phyloP scores from a whole-genome alignment of 768 basidiomycete species.

The Myochromella boudieri region DNA sequence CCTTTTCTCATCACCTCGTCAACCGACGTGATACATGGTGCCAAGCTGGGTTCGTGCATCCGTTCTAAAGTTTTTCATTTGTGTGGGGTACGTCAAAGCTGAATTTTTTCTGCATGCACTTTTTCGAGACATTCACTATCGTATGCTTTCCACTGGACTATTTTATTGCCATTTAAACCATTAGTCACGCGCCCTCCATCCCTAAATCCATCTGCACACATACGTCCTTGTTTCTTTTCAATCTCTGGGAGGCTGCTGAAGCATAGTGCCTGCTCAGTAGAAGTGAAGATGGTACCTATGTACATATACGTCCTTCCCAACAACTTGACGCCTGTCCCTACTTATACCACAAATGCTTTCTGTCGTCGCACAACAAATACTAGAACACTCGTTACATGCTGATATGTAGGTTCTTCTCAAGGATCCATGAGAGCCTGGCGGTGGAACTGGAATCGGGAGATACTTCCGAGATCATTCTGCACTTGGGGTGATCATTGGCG shows the following conservation, averaged over 20 bases:
- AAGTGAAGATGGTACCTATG: too few relatives aligned
- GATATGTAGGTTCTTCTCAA: not conserved
- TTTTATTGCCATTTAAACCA: slow-evolving; percentile 28
- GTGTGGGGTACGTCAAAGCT: slow-evolving; percentile 9
- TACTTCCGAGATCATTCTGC: too few relatives aligned
- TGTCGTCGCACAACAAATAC: slow-evolving; percentile 18
- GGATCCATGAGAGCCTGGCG: too few relatives aligned
- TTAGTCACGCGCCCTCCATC: slow-evolving; percentile 17
- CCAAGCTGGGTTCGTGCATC: slow-evolving; percentile 9
- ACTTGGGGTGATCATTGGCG: too few relatives aligned
- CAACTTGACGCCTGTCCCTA: slow-evolving; percentile 19
- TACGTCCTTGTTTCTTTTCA: slow-evolving; percentile 10
- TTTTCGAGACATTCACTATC: slow-evolving; percentile 14
- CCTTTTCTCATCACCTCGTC: slow-evolving; percentile 74
- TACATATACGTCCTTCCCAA: slow-evolving; percentile 1
- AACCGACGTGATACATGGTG: slow-evolving; percentile 26
- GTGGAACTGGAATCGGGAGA: too few relatives aligned
- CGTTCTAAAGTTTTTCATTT: slow-evolving; percentile 6
- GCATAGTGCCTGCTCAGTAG: slow-evolving; percentile 2
- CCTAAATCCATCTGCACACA: slow-evolving; percentile 18
- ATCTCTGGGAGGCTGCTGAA: slow-evolving; percentile 7
- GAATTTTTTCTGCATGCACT: slow-evolving; percentile 17
- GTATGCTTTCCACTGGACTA: slow-evolving; percentile 26
- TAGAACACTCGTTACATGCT: slow-evolving; percentile 18
- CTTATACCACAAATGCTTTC: slow-evolving; percentile 22